Evolutionary conservation across 257 asterid genomes (phyloP).

Genomic region (Solanum chilense): DNA sequence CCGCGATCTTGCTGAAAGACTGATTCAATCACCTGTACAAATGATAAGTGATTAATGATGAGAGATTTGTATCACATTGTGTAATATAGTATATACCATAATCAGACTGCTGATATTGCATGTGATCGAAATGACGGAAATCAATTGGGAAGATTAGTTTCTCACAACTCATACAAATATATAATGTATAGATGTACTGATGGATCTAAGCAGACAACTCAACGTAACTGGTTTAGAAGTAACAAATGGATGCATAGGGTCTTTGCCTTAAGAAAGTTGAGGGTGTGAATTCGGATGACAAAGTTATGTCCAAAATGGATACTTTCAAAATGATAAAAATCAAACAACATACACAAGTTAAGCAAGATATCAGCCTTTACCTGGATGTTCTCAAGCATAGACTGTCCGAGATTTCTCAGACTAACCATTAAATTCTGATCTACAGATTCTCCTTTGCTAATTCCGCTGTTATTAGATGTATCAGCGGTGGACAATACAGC

Average conservation of each 20-base stretch:
- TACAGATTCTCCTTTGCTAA: conserved; percentile 22
- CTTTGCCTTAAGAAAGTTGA: not conserved
- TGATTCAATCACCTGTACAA: conserved; percentile 63
- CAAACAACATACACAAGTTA: not conserved
- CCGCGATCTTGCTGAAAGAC: conserved; percentile 56
- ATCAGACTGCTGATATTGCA: not conserved
- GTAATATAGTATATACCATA: not conserved
- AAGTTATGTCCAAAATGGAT: not conserved
- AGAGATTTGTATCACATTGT: not conserved
- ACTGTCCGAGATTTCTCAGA: conserved; percentile 28
- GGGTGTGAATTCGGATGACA: not conserved
- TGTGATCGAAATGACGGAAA: not conserved
- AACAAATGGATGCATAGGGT: not conserved
- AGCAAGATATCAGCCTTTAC: conserved; percentile 4
- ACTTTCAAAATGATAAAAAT: not conserved
- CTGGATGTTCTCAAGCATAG: conserved; percentile 43
- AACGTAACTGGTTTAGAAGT: not conserved
- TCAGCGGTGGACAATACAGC: not conserved
- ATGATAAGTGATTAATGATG: not conserved
- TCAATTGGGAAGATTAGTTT: not conserved
- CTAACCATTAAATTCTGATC: conserved; percentile 28
- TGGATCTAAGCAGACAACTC: not conserved
- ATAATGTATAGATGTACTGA: not conserved
- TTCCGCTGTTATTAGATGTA: not conserved
- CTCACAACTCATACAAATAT: not conserved